These are phyloP conservation scores for Leccinum solheimii DNA, from an alignment of 1,284 basidiomycete genomes.

Conservation along the genomic window DNA sequence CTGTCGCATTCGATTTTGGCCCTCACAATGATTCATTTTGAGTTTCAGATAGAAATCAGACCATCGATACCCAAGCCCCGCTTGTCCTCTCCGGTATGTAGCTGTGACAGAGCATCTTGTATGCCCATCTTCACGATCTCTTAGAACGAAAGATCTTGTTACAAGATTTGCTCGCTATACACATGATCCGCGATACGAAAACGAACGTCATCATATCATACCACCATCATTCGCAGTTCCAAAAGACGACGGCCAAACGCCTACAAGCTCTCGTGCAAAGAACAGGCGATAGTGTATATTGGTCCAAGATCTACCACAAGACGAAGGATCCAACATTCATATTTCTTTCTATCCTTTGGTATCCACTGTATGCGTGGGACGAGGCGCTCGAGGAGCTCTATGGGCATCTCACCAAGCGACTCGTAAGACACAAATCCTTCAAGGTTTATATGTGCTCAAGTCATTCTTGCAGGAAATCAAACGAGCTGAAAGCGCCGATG, in stretches of 20 bases:
- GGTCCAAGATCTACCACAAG: conserved; percentile 50
- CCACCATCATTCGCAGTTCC: conserved; percentile 36
- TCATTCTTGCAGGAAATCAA: conserved; percentile 42
- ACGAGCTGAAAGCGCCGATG: conserved; percentile 34
- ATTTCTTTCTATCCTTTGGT: conserved; percentile 54
- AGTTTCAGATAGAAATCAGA: conserved; percentile 30
- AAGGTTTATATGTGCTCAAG: neutral
- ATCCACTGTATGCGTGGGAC: conserved; percentile 60
- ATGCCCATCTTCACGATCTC: neutral
- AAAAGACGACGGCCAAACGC: conserved; percentile 36
- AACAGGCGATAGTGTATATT: conserved; percentile 49
- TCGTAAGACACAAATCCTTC: conserved; percentile 36
- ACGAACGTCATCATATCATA: conserved; percentile 43
- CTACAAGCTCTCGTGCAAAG: conserved; percentile 39
- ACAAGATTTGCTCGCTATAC: conserved; percentile 41
- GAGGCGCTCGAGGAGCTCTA: conserved; percentile 53
- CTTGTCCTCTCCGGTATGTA: conserved; percentile 37
- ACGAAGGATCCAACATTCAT: conserved; percentile 54
- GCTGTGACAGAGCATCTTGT: neutral
- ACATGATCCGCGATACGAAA: conserved; percentile 39
- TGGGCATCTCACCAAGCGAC: conserved; percentile 41
- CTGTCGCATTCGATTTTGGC: neutral
- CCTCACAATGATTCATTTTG: neutral
- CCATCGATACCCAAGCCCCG: conserved; percentile 54
- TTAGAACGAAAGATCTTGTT: conserved; percentile 30